Conservation (phyloP, 2,329 filamentous ascomycete genomes). For the Colletotrichum gigasporum region DNA sequence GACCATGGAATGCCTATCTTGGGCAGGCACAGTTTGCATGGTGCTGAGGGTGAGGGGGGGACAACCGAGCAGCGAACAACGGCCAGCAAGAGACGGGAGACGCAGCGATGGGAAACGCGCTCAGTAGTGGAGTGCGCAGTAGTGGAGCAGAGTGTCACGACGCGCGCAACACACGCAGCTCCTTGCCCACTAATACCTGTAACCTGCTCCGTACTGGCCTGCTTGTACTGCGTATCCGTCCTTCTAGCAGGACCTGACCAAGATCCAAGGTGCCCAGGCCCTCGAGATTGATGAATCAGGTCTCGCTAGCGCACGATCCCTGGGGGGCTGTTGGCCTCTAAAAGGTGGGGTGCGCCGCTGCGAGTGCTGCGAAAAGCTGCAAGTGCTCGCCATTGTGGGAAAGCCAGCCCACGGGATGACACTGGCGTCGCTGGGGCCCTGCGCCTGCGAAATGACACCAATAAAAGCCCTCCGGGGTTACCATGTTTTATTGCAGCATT, state of each 20-base stretch:
- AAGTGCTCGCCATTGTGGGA: constrained; percentile 11
- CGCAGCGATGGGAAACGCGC: background rate
- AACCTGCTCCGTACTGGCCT: no score
- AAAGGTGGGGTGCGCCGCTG: constrained; percentile 17
- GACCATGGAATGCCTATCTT: background rate
- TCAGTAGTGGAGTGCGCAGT: background rate
- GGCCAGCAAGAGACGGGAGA: background rate
- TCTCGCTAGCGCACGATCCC: constrained; percentile 24
- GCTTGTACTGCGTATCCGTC: no score
- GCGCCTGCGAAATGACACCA: constrained; percentile 25
- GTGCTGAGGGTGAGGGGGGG: no score
- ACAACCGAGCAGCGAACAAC: no score
- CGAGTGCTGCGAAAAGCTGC: constrained; percentile 2
- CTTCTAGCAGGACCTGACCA: no score
- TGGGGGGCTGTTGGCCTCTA: constrained; percentile 22
- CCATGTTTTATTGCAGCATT: constrained; percentile 3
- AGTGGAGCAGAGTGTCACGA: constrained; percentile 2
- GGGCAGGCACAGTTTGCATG: no score
- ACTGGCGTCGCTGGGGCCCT: constrained; percentile 11
- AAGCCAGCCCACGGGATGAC: constrained; percentile 6
- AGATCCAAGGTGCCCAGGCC: constrained; percentile 15
- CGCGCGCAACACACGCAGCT: background rate
- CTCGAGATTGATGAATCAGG: constrained; percentile 20
- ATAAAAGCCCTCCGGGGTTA: constrained; percentile 6
- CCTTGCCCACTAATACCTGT: no score